Base-by-base conservation (phyloP, 2,329 filamentous ascomycete species). In the Cladosporium sp. region DNA sequence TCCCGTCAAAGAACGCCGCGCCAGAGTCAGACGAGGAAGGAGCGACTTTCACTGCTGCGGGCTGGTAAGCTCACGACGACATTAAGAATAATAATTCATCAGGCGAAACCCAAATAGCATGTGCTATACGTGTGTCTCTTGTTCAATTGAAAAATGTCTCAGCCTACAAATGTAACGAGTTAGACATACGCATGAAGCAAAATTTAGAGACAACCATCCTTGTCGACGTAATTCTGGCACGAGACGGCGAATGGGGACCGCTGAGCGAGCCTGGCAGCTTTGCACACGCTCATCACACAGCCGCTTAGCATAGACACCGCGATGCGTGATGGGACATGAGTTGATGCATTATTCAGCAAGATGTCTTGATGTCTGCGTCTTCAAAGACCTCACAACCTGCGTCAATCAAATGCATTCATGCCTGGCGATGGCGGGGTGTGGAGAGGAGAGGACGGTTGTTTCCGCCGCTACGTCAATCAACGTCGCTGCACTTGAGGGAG, bases 401-500 rank as follows among this genome's bases (percentile, higher is more conserved):
- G n/a, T 43, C 36, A 10, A n/a, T 43, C 18, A n/a, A 43, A n/a
- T 43, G 18, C 36, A 16, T 43, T n/a, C n/a, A n/a, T n/a, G n/a
- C n/a, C 36, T 34, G 53, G 32, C 28, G 30, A 57, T 34, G 53
- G 53, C 32, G 53, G 53, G 53, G 53, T 57, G 53, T 57, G 53
- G 53, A 57, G 53, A 57, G 53, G 28, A 11, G n/a, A n/a, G n/a
- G n/a, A n/a, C 28, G 53, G 28, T 28, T 30, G 46, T 16, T 48
- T 59, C 57, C 25, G 57, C 49, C 28, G 25, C 26, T 26, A 53
- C 46, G 58, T 61, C 48, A 61, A 61, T 61, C 48, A 61, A 61
- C 58, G 46, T 61, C 58, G 58, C 58, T 61, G 58, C 18, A 43
- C 36, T 43, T 43, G 36, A 43, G 36, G 36, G 58, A 61, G 46